A percentile compares a stretch with the other conserved stretches of the same genome.
These are phyloP conservation scores for Nepenthes gracilis DNA, from an alignment of 148 eudicot species.

Conservation along the genomic window DNA sequence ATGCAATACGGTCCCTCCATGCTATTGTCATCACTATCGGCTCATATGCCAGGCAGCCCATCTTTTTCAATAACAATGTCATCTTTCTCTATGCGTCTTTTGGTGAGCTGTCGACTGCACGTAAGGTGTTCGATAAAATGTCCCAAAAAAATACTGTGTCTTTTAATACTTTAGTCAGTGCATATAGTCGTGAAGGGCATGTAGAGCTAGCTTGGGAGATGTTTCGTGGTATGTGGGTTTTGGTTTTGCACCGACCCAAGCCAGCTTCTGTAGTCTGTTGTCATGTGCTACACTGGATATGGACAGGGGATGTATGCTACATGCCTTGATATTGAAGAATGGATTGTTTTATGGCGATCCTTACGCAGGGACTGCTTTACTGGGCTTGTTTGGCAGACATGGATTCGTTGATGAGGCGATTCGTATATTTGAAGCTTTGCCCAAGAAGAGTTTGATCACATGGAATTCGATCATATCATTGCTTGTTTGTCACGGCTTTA, in stretches of 20 bases:
- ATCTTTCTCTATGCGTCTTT: conserved; percentile 21
- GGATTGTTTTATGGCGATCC: conserved; percentile 45
- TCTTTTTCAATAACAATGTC: conserved; percentile 42
- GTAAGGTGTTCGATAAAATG: conserved; percentile 60
- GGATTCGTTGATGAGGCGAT: conserved; percentile 42
- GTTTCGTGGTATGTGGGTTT: conserved; percentile 44
- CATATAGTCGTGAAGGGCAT: conserved; percentile 26
- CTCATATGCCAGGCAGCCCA: conserved; percentile 30
- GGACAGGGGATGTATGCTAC: conserved; percentile 33
- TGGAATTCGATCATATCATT: conserved; percentile 69
- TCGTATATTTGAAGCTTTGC: conserved; percentile 47
- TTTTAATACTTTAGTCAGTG: conserved; percentile 46
- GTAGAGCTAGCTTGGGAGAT: conserved; percentile 34
- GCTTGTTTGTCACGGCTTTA: conserved; percentile 41
- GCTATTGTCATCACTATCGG: conserved; percentile 40
- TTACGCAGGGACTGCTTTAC: conserved; percentile 58
- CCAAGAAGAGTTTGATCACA: conserved; percentile 40
- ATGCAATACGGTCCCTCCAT: conserved; percentile 34
- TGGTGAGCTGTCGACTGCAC: conserved; percentile 27
- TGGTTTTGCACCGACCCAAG: conserved; percentile 42
- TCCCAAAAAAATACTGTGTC: conserved; percentile 44
- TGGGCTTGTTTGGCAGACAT: conserved; percentile 53
- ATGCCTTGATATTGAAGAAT: conserved; percentile 42
- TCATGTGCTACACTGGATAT: conserved; percentile 37
- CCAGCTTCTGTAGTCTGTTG: conserved; percentile 42